Conservation (phyloP, 352 stramenopile genomes). For the Phytophthora europaea region DNA sequence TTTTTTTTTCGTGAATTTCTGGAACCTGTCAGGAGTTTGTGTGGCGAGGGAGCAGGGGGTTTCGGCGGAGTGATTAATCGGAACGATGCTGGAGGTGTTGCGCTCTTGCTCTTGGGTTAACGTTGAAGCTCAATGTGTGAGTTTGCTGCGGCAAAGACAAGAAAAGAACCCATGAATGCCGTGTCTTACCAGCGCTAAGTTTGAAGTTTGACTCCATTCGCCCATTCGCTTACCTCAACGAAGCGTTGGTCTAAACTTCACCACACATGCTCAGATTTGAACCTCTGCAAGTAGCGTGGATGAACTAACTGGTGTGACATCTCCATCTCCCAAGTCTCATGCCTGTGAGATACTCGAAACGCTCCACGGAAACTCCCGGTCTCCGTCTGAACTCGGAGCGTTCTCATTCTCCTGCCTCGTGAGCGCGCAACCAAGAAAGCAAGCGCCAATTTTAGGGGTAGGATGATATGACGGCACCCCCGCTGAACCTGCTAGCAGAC, state of each 20-base stretch:
- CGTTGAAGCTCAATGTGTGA: constrained; percentile 2
- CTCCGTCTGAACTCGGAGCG: constrained; percentile 11
- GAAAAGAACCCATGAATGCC: constrained; percentile 11
- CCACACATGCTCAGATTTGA: constrained; percentile 1
- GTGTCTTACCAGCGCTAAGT: constrained; percentile 21
- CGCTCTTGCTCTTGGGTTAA: constrained; percentile 1
- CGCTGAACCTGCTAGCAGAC: constrained; percentile 12
- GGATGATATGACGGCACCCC: neutral
- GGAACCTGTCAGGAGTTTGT: constrained; percentile 25
- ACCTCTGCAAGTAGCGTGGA: neutral
- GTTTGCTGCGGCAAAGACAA: neutral
- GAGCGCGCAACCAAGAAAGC: constrained; percentile 13
- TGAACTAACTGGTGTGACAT: constrained; percentile 30
- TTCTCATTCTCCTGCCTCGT: constrained; percentile 16
- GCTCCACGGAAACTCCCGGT: constrained; percentile 30
- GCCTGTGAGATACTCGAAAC: constrained; percentile 41
- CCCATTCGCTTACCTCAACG: constrained; percentile 4
- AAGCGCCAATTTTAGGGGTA: constrained; percentile 14
- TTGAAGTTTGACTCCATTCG: neutral
- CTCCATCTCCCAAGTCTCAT: constrained; percentile 22
- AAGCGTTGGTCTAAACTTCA: neutral
- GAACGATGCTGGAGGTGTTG: constrained; percentile 19
- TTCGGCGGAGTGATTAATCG: constrained; percentile 31
- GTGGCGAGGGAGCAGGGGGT: constrained; percentile 9
- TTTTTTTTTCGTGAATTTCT: constrained; percentile 30